Base-by-base conservation (phyloP, 2,329 filamentous ascomycete genomes). In the Grosmannia huntii region DNA sequence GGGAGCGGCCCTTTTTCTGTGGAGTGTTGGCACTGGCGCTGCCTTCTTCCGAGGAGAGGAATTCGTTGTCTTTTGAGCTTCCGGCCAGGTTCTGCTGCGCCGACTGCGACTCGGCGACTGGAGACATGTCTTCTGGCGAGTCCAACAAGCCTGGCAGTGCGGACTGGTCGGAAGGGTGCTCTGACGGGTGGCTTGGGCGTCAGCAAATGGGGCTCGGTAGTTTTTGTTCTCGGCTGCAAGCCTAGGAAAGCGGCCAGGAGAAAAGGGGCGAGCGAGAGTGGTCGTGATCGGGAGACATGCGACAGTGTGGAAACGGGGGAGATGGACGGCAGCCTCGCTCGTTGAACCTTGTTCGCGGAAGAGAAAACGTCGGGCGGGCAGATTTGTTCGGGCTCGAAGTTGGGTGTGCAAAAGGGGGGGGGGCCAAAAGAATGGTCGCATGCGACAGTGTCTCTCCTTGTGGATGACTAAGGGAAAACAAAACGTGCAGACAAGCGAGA, bases 1-100 rank as follows among this genome's bases (percentile, higher is more conserved):
- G 74, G 41, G 75, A 71, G 55, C 76, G 75, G 59, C 74, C 75
- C 67, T 78, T 80, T 67, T 78, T 80, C 61, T 57, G 53, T 0
- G 55, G 70, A 67, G 61, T 64, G 67, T 9, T 46, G 27, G 36
- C 19, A 50, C 25, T 56, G 55, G 49, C 55, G 55, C 51, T 65
- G 60, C 68, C 71, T 60, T 75, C 73, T 60, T 78, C 75, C 44
- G 72, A 68, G 36, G 70, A 66, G 59, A 73, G 63, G 60, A 68
- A 66, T 52, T 73, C 71, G 64, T 72, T 72, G 60, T 76, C 74
- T 64, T 74, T 76, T 54, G 73, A 69, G 68, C 71, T 72, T 52
- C 74, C 72, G 62, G 67, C 63, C 56, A 67, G 64, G 55, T 64
- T 65, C 56, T 63, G 59, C 56, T 55, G 54, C 52, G 68, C 65